These are phyloP conservation scores for Fremontodendron californicum DNA, from an alignment of 345 rosid genomes.

Conservation along the genomic window DNA sequence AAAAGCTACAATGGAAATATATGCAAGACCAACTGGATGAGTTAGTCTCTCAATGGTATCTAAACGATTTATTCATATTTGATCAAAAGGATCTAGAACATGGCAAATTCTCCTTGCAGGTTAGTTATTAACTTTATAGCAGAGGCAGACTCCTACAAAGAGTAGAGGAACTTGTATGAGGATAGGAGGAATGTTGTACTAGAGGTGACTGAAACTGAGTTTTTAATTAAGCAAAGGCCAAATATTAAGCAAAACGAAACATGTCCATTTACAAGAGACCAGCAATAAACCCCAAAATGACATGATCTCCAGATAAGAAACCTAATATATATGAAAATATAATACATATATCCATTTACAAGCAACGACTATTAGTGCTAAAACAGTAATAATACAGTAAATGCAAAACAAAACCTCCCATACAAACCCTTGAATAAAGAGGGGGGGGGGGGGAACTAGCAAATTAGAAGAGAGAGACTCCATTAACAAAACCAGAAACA, in stretches of 20 bases:
- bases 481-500: not conserved
- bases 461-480: not conserved
- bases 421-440: not conserved
- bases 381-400: not conserved
- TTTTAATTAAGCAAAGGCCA: conserved; percentile 2
- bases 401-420: not conserved
- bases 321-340: not conserved
- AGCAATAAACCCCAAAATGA: not conserved
- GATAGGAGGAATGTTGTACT: not conserved
- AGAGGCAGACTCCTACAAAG: not conserved
- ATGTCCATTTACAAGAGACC: not conserved
- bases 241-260: not conserved
- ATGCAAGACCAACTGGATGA: not conserved
- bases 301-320: not conserved
- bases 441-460: not conserved
- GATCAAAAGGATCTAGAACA: not conserved
- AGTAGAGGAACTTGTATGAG: not conserved
- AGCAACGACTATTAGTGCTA: not conserved
- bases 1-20: conserved; percentile 1
- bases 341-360: not conserved
- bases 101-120: not conserved
- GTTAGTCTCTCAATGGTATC: not conserved
- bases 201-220: not conserved
- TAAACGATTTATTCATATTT: not conserved
- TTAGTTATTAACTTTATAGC: not conserved